A percentile compares a stretch with the other conserved stretches of the same genome.
Evolutionary conservation across 345 rosid species (phyloP).

Genomic region (Hibiscus syriacus): DNA sequence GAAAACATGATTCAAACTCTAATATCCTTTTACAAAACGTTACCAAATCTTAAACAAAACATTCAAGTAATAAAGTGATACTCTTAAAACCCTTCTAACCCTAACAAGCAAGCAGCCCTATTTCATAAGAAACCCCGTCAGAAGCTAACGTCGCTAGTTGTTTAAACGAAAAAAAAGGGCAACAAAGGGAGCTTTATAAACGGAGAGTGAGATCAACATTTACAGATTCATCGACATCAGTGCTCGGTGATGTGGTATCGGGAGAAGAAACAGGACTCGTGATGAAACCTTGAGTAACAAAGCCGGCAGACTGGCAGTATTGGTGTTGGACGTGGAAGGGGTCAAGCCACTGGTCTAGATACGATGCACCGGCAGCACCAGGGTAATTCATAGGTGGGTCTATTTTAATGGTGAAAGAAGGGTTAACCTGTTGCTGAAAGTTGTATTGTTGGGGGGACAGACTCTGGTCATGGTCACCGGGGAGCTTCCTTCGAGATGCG

Average conservation of each 20-base stretch:
- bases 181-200: conserved; percentile 13
- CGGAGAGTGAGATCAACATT: conserved; percentile 42
- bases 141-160: not conserved
- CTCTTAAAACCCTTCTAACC: not conserved
- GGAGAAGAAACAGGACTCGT: not conserved
- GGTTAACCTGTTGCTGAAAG: not conserved
- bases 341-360: conserved; percentile 9
- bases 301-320: not conserved
- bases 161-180: not conserved
- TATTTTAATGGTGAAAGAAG: not conserved
- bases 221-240: conserved; percentile 17
- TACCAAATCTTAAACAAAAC: not conserved
- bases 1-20: not conserved
- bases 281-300: not conserved
- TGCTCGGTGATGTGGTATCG: conserved; percentile 4
- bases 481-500: conserved; percentile 56
- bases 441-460: not conserved
- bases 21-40: not conserved
- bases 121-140: not conserved
- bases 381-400: conserved; percentile 7
- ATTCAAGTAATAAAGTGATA: not conserved
- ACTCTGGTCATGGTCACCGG: not conserved
- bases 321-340: conserved; percentile 11
- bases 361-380: not conserved
- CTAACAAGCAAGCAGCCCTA: not conserved